phyloP scores from a whole-genome alignment of 2,329 filamentous ascomycete genomes.

The Truncatella angustata region DNA sequence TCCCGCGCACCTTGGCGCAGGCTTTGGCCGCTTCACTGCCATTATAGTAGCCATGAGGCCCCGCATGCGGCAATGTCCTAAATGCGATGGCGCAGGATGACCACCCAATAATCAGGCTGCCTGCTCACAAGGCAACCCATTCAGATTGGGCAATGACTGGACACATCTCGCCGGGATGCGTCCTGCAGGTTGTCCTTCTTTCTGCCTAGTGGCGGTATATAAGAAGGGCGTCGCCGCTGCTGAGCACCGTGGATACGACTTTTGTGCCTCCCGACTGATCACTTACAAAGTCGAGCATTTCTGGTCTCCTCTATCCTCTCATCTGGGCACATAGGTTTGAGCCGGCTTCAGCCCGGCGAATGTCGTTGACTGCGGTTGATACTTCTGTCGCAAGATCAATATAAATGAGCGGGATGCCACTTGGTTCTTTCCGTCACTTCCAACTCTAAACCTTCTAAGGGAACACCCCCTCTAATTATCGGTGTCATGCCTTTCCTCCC shows the following conservation, averaged over 20 bases:
- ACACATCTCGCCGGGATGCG: background rate
- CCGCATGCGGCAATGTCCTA: slow-evolving; percentile 2
- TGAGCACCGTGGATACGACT: slow-evolving; percentile 3
- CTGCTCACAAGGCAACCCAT: slow-evolving; percentile 10
- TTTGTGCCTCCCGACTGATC: slow-evolving; percentile 5
- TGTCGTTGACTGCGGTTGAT: slow-evolving; percentile 1
- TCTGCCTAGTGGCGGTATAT: slow-evolving; percentile 10
- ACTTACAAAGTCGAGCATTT: background rate
- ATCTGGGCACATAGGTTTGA: slow-evolving; percentile 2
- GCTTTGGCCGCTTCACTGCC: background rate
- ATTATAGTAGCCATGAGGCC: slow-evolving; percentile 1
- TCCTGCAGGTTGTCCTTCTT: background rate
- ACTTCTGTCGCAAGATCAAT: slow-evolving; percentile 1
- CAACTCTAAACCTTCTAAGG: background rate
- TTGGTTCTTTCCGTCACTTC: background rate
- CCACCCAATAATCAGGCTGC: slow-evolving; percentile 9
- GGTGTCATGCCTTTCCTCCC: slow-evolving; percentile 25
- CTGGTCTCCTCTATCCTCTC: background rate
- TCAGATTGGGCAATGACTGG: slow-evolving; percentile 7
- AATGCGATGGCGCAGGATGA: slow-evolving; percentile 8
- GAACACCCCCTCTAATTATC: background rate
- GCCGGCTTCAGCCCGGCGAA: slow-evolving; percentile 10
- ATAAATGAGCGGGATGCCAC: slow-evolving; percentile 3
- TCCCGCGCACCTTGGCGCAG: background rate
- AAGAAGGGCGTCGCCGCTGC: slow-evolving; percentile 4